phyloP scores from a whole-genome alignment of 768 basidiomycete species.

The Leccinum sublutescens region DNA sequence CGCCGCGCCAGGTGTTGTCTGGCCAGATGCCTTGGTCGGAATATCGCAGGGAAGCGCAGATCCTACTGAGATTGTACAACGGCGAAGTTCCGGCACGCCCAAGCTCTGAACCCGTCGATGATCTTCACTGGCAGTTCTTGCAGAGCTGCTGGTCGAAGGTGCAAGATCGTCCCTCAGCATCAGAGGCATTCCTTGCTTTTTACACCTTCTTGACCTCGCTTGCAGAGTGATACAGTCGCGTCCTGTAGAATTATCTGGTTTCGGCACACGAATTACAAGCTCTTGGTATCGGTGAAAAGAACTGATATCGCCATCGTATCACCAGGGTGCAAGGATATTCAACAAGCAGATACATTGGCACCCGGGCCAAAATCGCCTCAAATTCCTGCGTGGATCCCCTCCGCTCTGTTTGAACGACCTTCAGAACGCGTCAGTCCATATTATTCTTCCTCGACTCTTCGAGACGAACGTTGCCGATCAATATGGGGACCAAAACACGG shows the following conservation, averaged over 20 bases:
- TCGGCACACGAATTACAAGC: neutral
- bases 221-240: neutral
- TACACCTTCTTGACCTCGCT: slow-evolving; percentile 8
- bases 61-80: slow-evolving; percentile 1
- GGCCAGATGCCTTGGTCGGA: slow-evolving; percentile 15
- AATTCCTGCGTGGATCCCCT: slow-evolving; percentile 3
- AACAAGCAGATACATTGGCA: slow-evolving; percentile 9
- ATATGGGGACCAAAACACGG: slow-evolving; percentile 2
- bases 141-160: slow-evolving; percentile 10
- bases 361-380: slow-evolving; percentile 8
- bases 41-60: slow-evolving; percentile 5
- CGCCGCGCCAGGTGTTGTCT: slow-evolving; percentile 10
- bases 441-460: slow-evolving; percentile 1
- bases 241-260: neutral
- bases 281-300: neutral
- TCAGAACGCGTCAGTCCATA: slow-evolving; percentile 3
- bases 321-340: neutral
- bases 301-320: slow-evolving; percentile 1
- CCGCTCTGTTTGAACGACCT: slow-evolving; percentile 3
- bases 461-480: neutral
- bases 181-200: slow-evolving; percentile 11
- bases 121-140: slow-evolving; percentile 8
- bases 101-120: slow-evolving; percentile 34
- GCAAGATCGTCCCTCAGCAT: slow-evolving; percentile 13
- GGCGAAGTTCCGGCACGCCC: slow-evolving; percentile 11